Conservation (phyloP, 2,329 filamentous ascomycete genomes). For the Teratosphaeria epicoccoides region DNA sequence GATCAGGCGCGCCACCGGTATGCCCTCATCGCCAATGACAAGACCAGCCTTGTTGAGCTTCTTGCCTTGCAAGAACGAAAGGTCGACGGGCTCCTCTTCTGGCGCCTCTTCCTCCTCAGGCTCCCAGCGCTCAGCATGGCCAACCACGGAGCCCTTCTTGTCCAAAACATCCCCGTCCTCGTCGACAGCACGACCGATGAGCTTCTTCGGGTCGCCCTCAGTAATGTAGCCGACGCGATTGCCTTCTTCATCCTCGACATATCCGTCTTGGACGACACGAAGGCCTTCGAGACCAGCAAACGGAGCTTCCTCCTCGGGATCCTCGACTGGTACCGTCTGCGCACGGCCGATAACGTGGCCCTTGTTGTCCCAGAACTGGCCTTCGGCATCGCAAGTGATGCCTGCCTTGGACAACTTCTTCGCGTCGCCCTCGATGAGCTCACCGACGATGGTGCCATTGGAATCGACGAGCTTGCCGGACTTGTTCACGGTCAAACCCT, state of each 20-base stretch:
- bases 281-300: constrained; percentile 43
- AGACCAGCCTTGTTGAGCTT: constrained; percentile 41
- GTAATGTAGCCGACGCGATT: constrained; percentile 40
- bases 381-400: constrained; percentile 34
- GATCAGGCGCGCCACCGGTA: constrained; percentile 51
- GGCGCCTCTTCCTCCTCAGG: constrained; percentile 50
- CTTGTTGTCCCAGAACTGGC: constrained; percentile 45
- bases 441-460: constrained; percentile 38
- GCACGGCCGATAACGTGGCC: constrained; percentile 42
- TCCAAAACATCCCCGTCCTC: constrained; percentile 44
- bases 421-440: constrained; percentile 40
- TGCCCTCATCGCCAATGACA: constrained; percentile 40
- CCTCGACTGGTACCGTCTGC: constrained; percentile 37
- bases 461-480: constrained; percentile 39
- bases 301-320: constrained; percentile 37
- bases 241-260: constrained; percentile 40
- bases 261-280: constrained; percentile 40
- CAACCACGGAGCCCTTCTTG: constrained; percentile 43
- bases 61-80: constrained; percentile 37
- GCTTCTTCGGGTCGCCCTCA: constrained; percentile 42
- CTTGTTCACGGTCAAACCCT: constrained; percentile 41
- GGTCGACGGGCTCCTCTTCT: constrained; percentile 30
- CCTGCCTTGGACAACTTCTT: constrained; percentile 44
- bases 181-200: constrained; percentile 40
- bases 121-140: constrained; percentile 46